These are phyloP conservation scores for Venturia effusa DNA, from an alignment of 2,329 filamentous ascomycete species.

Conservation along the genomic window DNA sequence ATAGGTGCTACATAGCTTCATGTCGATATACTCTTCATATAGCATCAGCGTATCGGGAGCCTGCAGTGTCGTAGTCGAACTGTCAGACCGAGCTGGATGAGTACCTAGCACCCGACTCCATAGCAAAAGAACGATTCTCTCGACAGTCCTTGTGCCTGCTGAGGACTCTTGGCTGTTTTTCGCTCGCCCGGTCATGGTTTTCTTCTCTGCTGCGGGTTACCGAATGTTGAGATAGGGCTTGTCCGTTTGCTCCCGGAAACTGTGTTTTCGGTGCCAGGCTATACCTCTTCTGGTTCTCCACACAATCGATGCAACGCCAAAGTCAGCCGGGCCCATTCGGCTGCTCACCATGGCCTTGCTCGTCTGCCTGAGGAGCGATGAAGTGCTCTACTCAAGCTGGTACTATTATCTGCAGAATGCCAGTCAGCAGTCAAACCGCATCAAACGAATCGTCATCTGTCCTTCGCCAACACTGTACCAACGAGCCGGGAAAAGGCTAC, in stretches of 20 bases:
- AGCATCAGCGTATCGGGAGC: constrained; percentile 34
- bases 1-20: constrained; percentile 46
- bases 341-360: background rate
- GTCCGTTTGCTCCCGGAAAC: constrained; percentile 2
- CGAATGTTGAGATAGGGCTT: background rate
- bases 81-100: constrained; percentile 30
- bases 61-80: constrained; percentile 21
- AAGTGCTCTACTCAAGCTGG: background rate
- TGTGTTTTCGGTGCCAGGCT: background rate
- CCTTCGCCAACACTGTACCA: background rate
- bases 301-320: background rate
- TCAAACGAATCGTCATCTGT: background rate
- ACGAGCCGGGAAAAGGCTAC: background rate
- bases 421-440: background rate
- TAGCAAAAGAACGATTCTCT: constrained; percentile 48
- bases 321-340: background rate
- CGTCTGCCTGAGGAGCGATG: background rate
- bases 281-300: background rate
- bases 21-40: constrained; percentile 60
- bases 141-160: constrained; percentile 7
- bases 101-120: constrained; percentile 62
- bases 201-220: constrained; percentile 3
- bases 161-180: background rate
- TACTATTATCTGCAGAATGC: background rate
- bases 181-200: background rate